Evolutionary conservation across 2,329 filamentous ascomycete species (phyloP), one percentile per base, ranked within the genome.

Genomic region (Colletotrichum graminicola): DNA sequence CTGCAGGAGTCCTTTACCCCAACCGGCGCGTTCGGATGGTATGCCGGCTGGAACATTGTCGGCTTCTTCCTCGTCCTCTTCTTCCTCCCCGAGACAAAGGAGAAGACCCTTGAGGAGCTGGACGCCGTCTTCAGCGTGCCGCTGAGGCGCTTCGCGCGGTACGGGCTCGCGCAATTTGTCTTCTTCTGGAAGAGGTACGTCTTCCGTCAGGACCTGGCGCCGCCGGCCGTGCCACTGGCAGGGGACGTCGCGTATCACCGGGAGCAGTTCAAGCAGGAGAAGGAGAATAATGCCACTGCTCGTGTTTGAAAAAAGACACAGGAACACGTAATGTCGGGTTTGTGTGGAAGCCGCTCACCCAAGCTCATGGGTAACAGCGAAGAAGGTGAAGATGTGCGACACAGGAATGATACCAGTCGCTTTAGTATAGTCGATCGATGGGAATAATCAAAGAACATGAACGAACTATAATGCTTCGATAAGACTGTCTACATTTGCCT

Each of bases 1-100:
- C 75, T 87, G 45, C 79, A 83, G 39, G 75, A 75, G n/a, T 79
- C 83, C 0, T 86, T 86, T 77, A 82, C 79, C 26, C 79, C 81
- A 5, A 81, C 84, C 67, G 85, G 85, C 54, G 85, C 83, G 1
- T 87, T 87, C 73, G 79, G 80, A 6, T 87, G 83, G 80, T 87
- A 87, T 68, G 85, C 82, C 1, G 81, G 75, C 8, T 86, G 84
- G 84, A 87, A 87, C 73, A 74, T 85, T 0, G 67, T 84, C 4
- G 85, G 84, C 8, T 86, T 83, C 75, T 77, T 85, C 51, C 76
- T 81, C 7, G 82, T 85, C 2, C 77, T 83, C 7, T 75, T 84
- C 39, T 82, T 82, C 74, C 74, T 83, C 12, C 82, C 82, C 32
- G 83, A 85, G 76, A 85, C 83, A 21, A 84, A 84, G 69, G 83